Base-by-base conservation (phyloP, 208 protist genomes). In the Leptomonas pyrrhocoris region DNA sequence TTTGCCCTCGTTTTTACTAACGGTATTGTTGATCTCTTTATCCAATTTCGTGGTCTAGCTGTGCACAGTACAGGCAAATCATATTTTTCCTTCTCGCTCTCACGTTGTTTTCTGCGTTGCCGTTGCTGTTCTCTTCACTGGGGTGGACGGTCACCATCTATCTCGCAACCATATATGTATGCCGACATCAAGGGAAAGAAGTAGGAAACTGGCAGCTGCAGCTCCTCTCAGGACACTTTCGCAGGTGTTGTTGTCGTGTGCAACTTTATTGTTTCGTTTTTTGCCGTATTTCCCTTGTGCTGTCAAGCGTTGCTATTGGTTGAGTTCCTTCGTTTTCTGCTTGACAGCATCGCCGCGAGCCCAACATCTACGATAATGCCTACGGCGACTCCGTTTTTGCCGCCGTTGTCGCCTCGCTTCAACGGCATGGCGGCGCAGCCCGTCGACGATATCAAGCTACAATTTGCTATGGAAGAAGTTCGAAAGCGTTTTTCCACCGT, bases 401-500 rank as follows among this genome's bases (percentile, higher is more conserved):
- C 51, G 50, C 48, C 51, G 38, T 28, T 64, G 43, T 64, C 58
- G 58, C 58, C 40, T 6, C 61, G 48, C 48, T 6, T 43, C 45
- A 38, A 43, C 48, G 40, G 40, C 40, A 27, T 43, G 15, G 28
- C 43, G 9, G 58, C 53, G 11, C 40, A 30, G 43, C n/a, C 58
- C 9, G 7, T 53, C 30, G 59, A 68, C 21, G 73, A 78, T 23
- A 45, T 45, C 30, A 73, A 73, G 34, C 31, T 73, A 40, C 58
- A 65, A 23, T 78, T 73, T 34, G 53, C 21, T 0, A 67, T 34
- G 16, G 51, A 54, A 16, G 73, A 73, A 59, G 53, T 73, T 11
- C 73, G 64, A 12, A 73, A 60, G 30, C 73, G 65, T n/a, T 78
- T 78, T 27, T 49, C 73, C 1, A 55, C 30, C 8, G 62, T 73